Evolutionary conservation across 805 yeast species (phyloP).

Genomic region (Phaffomyces opuntiae): DNA sequence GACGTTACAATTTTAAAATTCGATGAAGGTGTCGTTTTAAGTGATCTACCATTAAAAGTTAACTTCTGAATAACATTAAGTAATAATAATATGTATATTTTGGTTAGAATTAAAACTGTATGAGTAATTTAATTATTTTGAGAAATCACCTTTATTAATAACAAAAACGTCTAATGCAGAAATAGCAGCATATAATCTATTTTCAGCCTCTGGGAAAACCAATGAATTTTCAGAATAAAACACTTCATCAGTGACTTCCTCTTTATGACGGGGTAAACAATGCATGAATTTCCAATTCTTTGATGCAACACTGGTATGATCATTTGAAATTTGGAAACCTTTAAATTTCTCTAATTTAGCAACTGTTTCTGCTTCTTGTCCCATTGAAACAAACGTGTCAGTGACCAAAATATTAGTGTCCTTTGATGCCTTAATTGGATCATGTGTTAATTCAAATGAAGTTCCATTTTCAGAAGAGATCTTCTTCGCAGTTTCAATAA

Average conservation of each 20-base stretch:
- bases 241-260: constrained; percentile 91
- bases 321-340: constrained; percentile 78
- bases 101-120: too few species aligned
- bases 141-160: constrained; percentile 65
- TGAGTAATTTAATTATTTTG: constrained; percentile 4
- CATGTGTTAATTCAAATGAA: constrained; percentile 52
- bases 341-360: constrained; percentile 71
- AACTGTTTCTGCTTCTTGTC: constrained; percentile 77
- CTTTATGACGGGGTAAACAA: constrained; percentile 91
- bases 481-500: constrained; percentile 46
- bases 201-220: constrained; percentile 95
- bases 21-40: background rate
- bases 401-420: constrained; percentile 83
- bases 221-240: constrained; percentile 78
- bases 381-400: constrained; percentile 98
- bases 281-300: constrained; percentile 93
- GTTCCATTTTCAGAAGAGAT: constrained; percentile 47
- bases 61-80: constrained; percentile 7
- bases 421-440: constrained; percentile 67
- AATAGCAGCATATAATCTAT: constrained; percentile 92
- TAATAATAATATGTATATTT: background rate
- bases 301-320: constrained; percentile 51
- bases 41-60: constrained; percentile 9
- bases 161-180: constrained; percentile 90
- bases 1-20: background rate